Base-by-base conservation (phyloP, 208 protist genomes). In the Trypanosoma rangeli region DNA sequence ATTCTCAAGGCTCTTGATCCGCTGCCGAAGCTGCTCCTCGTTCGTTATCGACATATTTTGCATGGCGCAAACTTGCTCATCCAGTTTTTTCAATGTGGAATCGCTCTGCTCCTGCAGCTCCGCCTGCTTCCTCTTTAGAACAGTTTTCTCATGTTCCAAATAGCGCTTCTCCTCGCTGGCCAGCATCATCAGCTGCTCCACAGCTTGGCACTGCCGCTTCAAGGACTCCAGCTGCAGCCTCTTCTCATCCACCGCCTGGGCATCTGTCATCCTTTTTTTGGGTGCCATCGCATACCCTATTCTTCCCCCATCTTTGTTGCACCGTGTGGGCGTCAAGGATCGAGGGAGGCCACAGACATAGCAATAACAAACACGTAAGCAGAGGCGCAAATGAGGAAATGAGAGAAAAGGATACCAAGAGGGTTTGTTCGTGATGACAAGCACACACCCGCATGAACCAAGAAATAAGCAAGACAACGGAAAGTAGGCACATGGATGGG, bases 141-240 rank as follows among this genome's bases (percentile, higher is more conserved):
- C 86, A 24, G 48, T 68, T n/a, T 83, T 76, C 64, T 93, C 84
- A 12, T 79, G 75, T 20, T 80, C 37, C 12, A 90, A 63, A 52
- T 75, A 82, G 9, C 79, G 68, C 46, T 74, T 69, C 69, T 96
- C 89, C 59, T 95, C 92, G 20, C 85, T 80, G 26, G 85, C 82
- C 37, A 97, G 84, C 59, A 87, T 76, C 18, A 98, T 55, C 72
- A 94, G 88, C 49, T 81, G 78, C 76, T 97, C 92, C 15, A 95
- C 82, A 2, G 89, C 86, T 31, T 82, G 65, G 63, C 82, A 93
- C 62, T 92, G 85, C 63, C 81, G 75, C 31, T 53, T 62, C 18
- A 95, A 68, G 1, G 53, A 59, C 70, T 85, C 85, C 37, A 89
- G 54, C 60, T 85, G 72, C 70, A 82, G 69, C 66, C 78, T 78